A percentile compares a stretch with the other conserved stretches of the same genome.
phyloP scores from a whole-genome alignment of 495 filamentous ascomycete genomes.

The Mytilinidion resinicola region DNA sequence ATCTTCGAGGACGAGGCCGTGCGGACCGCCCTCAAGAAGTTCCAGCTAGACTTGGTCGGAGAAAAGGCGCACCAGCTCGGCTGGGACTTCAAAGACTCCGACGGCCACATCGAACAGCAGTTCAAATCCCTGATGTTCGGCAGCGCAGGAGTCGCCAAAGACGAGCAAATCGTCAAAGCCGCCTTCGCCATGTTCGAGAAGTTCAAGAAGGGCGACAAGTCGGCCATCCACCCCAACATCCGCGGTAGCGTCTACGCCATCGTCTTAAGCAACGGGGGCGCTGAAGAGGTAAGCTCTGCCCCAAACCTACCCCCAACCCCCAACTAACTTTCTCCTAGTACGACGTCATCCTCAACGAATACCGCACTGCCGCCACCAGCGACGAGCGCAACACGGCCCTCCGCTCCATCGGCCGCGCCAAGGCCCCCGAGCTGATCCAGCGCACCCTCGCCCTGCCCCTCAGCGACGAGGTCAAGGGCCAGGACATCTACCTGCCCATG shows the following conservation, averaged over 20 bases:
- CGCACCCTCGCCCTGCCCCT: slow-evolving; percentile 69
- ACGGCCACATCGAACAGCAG: slow-evolving; percentile 86
- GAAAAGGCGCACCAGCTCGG: slow-evolving; percentile 76
- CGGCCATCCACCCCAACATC: slow-evolving; percentile 68
- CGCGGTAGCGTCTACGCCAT: slow-evolving; percentile 64
- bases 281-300: slow-evolving; percentile 54
- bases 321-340: slow-evolving; percentile 46
- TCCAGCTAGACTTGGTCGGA: slow-evolving; percentile 69
- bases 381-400: slow-evolving; percentile 97
- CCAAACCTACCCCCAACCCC: neutral
- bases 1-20: slow-evolving; percentile 73
- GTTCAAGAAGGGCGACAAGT: slow-evolving; percentile 59
- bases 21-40: slow-evolving; percentile 68
- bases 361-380: slow-evolving; percentile 74
- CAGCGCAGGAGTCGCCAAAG: slow-evolving; percentile 58
- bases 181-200: slow-evolving; percentile 69
- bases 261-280: slow-evolving; percentile 64
- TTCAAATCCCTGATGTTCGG: slow-evolving; percentile 68
- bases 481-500: slow-evolving; percentile 89
- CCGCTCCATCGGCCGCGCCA: slow-evolving; percentile 73
- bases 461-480: slow-evolving; percentile 81
- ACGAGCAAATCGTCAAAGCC: slow-evolving; percentile 53
- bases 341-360: slow-evolving; percentile 73
- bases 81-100: slow-evolving; percentile 76
- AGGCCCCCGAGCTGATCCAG: slow-evolving; percentile 70